Evolutionary conservation across 2,329 filamentous ascomycete species (phyloP), one percentile per base, ranked within the genome.

Genomic region (Dactylonectria estremocensis): DNA sequence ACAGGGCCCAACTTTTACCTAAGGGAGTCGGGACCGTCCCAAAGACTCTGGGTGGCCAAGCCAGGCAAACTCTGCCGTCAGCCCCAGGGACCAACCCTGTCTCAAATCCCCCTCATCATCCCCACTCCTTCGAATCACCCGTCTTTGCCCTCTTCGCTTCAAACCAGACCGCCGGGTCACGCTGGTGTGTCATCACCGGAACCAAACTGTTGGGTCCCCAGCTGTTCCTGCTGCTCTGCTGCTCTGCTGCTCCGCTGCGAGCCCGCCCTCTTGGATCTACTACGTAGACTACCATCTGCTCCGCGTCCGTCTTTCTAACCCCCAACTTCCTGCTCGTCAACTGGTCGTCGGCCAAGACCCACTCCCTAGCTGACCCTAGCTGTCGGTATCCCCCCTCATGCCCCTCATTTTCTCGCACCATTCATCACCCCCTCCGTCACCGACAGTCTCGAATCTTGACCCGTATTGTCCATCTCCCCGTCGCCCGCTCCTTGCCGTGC

Each of bases 361-460:
- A 37, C 22, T 35, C 62, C 56, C 56, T 37, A 40, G 24, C 45
- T 59, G 61, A 46, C 62, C 56, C 56, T 37, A 40, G 24, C 54
- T 59, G 61, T 59, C 46, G 53, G 61, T 59, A 35, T 45, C 46
- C 22, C 16, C 45, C 22, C n/a, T 59, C 46, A 53, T 20, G 35
- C 43, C 46, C 49, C 37, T 49, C 28, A 22, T 48, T 20, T 48
- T 20, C 48, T 31, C 53, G 52, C 49, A 33, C 33, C 55, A 60
- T 37, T 11, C 33, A 31, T 18, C 28, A 52, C 28, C 40, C 37
- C 22, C 48, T 11, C 5, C 53, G 7, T 28, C 6, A 13, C 37
- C n/a, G 20, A 24, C 50, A 56, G 4, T 31, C 31, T n/a, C 24
- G 14, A 43, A 22, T 31, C 31, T n/a, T 31, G 14, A 43, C 31